Evolutionary conservation across 2,329 filamentous ascomycete species (phyloP).

Genomic region (Neofusicoccum cordaticola): DNA sequence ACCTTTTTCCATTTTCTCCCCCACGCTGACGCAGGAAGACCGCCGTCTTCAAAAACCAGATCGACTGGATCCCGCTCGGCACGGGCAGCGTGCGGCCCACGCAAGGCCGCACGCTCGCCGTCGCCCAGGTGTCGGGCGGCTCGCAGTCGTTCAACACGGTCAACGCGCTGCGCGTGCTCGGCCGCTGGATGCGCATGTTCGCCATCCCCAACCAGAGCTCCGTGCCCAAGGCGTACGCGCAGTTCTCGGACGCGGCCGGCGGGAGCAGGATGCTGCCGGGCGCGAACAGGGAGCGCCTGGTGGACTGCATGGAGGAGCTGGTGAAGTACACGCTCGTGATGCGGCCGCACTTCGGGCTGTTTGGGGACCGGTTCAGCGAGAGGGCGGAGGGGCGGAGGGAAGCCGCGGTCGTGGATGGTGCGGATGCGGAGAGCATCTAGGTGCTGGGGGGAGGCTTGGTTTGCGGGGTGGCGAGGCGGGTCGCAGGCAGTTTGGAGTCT

Average conservation of each 20-base stretch:
- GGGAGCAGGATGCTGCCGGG: slow-evolving; percentile 55
- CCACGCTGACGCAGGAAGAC: slow-evolving; percentile 42
- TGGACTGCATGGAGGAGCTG: slow-evolving; percentile 69
- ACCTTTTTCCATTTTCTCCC: no score
- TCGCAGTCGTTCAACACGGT: slow-evolving; percentile 67
- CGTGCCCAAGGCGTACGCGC: slow-evolving; percentile 61
- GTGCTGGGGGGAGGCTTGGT: no score
- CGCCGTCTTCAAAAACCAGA: slow-evolving; percentile 67
- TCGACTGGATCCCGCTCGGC: slow-evolving; percentile 66
- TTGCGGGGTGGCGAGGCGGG: no score
- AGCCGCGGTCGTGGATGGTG: no score
- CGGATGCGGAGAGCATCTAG: no score
- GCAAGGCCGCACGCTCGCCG: slow-evolving; percentile 61
- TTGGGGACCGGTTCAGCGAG: slow-evolving; percentile 59
- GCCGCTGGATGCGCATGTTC: slow-evolving; percentile 70
- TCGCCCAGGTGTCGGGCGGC: slow-evolving; percentile 63
- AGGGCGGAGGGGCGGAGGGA: no score
- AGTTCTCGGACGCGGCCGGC: slow-evolving; percentile 52
- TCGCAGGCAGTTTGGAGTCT: no score
- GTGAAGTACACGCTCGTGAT: slow-evolving; percentile 67
- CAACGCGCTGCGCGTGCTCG: slow-evolving; percentile 63
- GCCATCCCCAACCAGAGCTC: slow-evolving; percentile 65
- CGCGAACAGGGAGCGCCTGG: slow-evolving; percentile 57
- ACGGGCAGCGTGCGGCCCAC: slow-evolving; percentile 63
- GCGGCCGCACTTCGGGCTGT: slow-evolving; percentile 59